Base-by-base conservation (phyloP, 108 stramenopile genomes). In the Nannochloropsis salina region DNA sequence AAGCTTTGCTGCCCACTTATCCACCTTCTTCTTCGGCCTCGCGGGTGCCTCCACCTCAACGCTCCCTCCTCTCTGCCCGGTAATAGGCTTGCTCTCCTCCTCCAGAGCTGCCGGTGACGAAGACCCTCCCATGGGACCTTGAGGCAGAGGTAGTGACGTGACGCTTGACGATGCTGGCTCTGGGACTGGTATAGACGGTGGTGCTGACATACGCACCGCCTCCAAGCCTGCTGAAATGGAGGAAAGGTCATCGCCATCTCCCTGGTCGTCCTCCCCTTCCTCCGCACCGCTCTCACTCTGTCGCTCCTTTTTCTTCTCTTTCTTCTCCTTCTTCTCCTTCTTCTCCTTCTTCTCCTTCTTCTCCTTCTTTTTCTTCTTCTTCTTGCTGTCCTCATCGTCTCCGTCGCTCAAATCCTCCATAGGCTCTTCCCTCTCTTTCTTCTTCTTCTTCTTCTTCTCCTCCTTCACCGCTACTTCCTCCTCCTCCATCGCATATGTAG, bases 81-180 rank as follows among this genome's bases (percentile, higher is more conserved):
- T 1, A 1, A 74, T 15, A 20, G 18, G 20, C 61, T 74, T 74
- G 15, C 61, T 74, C 61, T 20, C 61, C 61, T 74, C 61, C 61
- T 20, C 20, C 61, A 74, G 18, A 15, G 61, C 18, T 1, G 18
- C 61, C 61, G 20, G 15, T 20, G 15, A 74, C 61, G 61, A 42
- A 84, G 84, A 41, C 79, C 79, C 8, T 42, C 84, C 12, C 44
- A 1, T 12, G 61, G 20, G 61, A 42, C 61, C 40, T 42, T 42
- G 84, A 20, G 61, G 61, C 20, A 12, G 84, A 80, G 21, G 47
- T 41, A 85, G 85, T 5, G 80, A 81, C 40, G 42, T 87, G n/a
- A 18, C 81, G 11, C 42, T 82, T 41, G 12, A 41, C 9, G 21
- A 15, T 41, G 40, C 81, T 15, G 31, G 31, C 31, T 31, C 31